Evolutionary conservation across 306 rosid species (phyloP).

Genomic region (Prunus campanulata): DNA sequence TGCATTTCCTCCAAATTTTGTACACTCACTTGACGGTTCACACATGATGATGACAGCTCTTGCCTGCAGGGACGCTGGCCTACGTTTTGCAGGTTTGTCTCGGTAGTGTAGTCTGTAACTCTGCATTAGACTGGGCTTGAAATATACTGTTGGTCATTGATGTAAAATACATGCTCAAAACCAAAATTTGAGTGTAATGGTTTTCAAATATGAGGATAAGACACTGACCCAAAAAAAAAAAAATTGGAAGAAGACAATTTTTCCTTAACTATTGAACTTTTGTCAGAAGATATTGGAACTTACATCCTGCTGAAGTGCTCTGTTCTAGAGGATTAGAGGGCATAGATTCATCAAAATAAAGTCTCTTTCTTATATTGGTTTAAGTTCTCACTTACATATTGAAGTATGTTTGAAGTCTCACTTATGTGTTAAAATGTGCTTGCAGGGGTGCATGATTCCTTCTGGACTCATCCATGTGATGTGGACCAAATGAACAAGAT

Average conservation of each 20-base stretch:
- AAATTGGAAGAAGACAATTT: too few relatives aligned
- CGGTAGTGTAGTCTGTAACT: neutral
- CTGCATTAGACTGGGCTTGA: neutral
- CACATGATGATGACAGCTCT: constrained; percentile 96
- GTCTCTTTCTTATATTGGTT: too few relatives aligned
- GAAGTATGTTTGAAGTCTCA: neutral
- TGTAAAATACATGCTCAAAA: neutral
- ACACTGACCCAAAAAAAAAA: too few relatives aligned
- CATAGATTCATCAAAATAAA: too few relatives aligned
- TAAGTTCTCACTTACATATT: neutral
- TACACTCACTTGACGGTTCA: constrained; percentile 80
- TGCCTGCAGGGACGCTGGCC: constrained; percentile 76
- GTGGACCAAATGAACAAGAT: constrained; percentile 71
- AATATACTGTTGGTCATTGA: neutral
- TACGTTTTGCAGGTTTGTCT: constrained; percentile 81
- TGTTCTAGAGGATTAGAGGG: neutral
- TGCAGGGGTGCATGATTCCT: constrained; percentile 89
- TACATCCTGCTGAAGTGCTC: neutral
- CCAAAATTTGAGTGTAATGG: neutral
- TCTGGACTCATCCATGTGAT: constrained; percentile 89
- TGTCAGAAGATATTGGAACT: neutral
- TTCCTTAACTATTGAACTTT: neutral
- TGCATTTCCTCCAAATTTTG: constrained; percentile 87
- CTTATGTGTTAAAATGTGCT: constrained; percentile 7
- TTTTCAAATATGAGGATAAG: neutral